Evolutionary conservation across 192 early-diverging fungal species (phyloP).

Genomic region (Backusella psychrophila): DNA sequence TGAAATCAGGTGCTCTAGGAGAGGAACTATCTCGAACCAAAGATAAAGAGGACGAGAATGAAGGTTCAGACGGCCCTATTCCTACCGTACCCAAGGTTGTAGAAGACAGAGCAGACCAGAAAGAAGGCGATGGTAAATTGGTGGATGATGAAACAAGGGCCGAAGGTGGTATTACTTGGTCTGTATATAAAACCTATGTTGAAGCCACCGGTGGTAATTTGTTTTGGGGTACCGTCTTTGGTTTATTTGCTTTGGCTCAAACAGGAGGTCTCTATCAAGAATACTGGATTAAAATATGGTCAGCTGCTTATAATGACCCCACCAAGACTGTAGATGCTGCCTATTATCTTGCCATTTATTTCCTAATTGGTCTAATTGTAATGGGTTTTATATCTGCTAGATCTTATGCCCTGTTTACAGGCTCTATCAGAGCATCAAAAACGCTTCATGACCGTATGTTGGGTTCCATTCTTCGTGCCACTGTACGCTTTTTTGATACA

Average conservation of each 20-base stretch:
- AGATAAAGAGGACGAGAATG: slow-evolving; percentile 30
- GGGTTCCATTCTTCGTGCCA: slow-evolving; percentile 56
- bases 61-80: slow-evolving; percentile 38
- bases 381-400: slow-evolving; percentile 38
- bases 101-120: slow-evolving; percentile 24
- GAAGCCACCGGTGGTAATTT: slow-evolving; percentile 57
- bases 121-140: slow-evolving; percentile 51
- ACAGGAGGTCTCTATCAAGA: slow-evolving; percentile 45
- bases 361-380: slow-evolving; percentile 47
- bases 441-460: slow-evolving; percentile 56
- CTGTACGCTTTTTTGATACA: slow-evolving; percentile 86
- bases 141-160: slow-evolving; percentile 84
- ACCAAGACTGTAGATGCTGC: slow-evolving; percentile 44
- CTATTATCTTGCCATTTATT: slow-evolving; percentile 64
- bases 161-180: slow-evolving; percentile 68
- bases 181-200: slow-evolving; percentile 79
- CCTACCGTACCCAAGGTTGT: slow-evolving; percentile 24
- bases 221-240: slow-evolving; percentile 59
- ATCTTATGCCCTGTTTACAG: slow-evolving; percentile 40
- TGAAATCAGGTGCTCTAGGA: too few relatives aligned
- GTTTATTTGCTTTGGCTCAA: slow-evolving; percentile 43
- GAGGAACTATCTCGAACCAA: neutral
- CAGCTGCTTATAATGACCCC: slow-evolving; percentile 24
- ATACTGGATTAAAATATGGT: slow-evolving; percentile 66
- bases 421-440: slow-evolving; percentile 55